Conservation (phyloP, 192 early-diverging fungal genomes). For the Coemansia asiatica region DNA sequence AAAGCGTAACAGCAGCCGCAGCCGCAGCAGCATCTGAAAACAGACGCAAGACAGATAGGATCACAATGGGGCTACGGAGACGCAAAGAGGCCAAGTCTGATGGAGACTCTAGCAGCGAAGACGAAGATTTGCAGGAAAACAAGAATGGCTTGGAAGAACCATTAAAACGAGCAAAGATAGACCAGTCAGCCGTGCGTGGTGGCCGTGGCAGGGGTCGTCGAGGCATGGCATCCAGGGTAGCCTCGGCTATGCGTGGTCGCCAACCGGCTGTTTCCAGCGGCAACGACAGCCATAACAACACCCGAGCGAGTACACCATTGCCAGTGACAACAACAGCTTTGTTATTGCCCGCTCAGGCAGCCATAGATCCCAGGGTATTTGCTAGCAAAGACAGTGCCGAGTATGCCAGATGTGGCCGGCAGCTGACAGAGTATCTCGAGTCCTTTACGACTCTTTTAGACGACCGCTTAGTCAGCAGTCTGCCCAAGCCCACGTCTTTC, state of each 20-base stretch:
- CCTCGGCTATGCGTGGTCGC: not conserved
- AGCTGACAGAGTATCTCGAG: constrained; percentile 26
- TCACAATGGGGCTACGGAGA: not conserved
- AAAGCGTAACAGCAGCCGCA: not conserved
- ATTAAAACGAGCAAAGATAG: not conserved
- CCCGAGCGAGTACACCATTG: not conserved
- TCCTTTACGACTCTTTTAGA: constrained; percentile 37
- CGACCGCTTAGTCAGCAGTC: constrained; percentile 28
- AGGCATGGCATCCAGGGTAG: not conserved
- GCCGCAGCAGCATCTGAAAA: not conserved
- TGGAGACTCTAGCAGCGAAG: not conserved
- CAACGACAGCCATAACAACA: not conserved
- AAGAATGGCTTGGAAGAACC: not conserved
- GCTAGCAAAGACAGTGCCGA: not conserved
- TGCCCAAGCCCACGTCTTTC: constrained; percentile 10
- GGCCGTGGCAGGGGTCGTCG: not conserved
- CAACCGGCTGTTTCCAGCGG: not conserved
- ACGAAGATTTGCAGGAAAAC: not conserved
- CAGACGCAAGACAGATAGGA: constrained; percentile 1
- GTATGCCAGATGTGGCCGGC: not conserved
- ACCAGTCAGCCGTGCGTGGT: not conserved
- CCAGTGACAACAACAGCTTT: not conserved
- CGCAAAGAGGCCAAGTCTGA: not conserved
- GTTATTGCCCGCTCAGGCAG: no score
- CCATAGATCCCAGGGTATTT: constrained; percentile 11